Base-by-base conservation (phyloP, 345 rosid genomes). In the Dipteronia sinensis region DNA sequence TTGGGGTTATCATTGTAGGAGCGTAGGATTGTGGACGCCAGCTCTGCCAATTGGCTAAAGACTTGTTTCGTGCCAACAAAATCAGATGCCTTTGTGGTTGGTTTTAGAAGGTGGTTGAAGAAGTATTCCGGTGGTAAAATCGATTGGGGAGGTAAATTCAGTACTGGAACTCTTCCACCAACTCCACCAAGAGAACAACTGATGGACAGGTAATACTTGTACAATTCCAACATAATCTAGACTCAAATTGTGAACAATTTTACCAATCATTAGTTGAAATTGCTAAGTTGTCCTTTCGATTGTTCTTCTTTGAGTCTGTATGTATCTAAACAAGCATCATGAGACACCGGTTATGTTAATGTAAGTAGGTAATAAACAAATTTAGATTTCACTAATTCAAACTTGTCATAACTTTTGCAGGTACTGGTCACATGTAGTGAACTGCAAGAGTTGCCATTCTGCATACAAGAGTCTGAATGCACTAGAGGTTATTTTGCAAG, bases 381-480 rank as follows among this genome's bases (percentile, higher is more conserved):
- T 13, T 11, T 49, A 12, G 16, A 11, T 49, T 49, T 55, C 22
- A 16, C 29, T 0, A 10, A 44, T 23, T 13, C 9, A 1, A 64
- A 2, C 6, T 74, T 62, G 27, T 67, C 25, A 40, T 19, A 62
- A 75, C 20, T 40, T 51, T 53, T 64, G 16, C 87, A 95, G 91
- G 97, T 92, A 90, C 71, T 79, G 98, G 93, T 83, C 96, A 19
- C 98, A 90, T 81, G 94, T 91, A 29, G 93, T 89, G 87, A 94
- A 89, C 76, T 93, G 97, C 79, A 76, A 85, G 77, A 93, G 97
- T 83, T 93, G 98, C 87, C 86, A 77, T 42, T 71, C 76, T 51
- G 97, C 96, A 49, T 77, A 90, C 73, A 89, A 89, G 75, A 76
- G 81, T 72, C 96, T 94, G 15, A 90, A 82, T 1, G 86, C 78